Conservation (phyloP, 2,329 filamentous ascomycete species). For the Volutella citrinella region DNA sequence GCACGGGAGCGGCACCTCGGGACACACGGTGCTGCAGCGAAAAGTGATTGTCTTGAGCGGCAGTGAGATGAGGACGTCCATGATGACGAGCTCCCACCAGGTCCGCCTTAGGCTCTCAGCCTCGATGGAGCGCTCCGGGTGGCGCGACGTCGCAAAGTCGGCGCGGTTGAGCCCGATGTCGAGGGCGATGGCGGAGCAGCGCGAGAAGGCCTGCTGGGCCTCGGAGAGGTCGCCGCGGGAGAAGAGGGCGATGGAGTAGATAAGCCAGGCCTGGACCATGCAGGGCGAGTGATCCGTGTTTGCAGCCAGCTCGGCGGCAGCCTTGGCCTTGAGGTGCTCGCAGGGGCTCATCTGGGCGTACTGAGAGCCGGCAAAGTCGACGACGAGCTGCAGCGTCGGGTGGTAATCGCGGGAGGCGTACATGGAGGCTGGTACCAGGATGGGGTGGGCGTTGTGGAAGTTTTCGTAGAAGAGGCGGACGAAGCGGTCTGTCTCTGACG, state of each 20-base stretch:
- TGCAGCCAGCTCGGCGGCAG: slow-evolving; percentile 10
- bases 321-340: slow-evolving; percentile 7
- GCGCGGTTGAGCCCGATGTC: slow-evolving; percentile 17
- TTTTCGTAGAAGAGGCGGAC: slow-evolving; percentile 19
- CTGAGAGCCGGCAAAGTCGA: slow-evolving; percentile 19
- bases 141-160: slow-evolving; percentile 10
- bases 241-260: slow-evolving; percentile 10
- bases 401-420: slow-evolving; percentile 15
- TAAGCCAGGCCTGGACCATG: slow-evolving; percentile 14
- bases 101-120: slow-evolving; percentile 20
- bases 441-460: slow-evolving; percentile 19
- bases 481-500: slow-evolving; percentile 15
- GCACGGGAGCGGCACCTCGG: slow-evolving; percentile 17
- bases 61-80: slow-evolving; percentile 17
- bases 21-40: slow-evolving; percentile 11
- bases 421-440: slow-evolving; percentile 13
- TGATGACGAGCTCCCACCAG: slow-evolving; percentile 23
- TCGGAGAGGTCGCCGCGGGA: slow-evolving; percentile 9
- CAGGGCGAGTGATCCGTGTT: slow-evolving; percentile 5
- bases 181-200: slow-evolving; percentile 13
- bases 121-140: slow-evolving; percentile 11
- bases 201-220: slow-evolving; percentile 7
- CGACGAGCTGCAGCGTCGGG: slow-evolving; percentile 10
- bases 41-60: slow-evolving; percentile 11
- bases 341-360: slow-evolving; percentile 10